Conservation (phyloP, 2,329 filamentous ascomycete species). For the Teratosphaeriaceae sp. region DNA sequence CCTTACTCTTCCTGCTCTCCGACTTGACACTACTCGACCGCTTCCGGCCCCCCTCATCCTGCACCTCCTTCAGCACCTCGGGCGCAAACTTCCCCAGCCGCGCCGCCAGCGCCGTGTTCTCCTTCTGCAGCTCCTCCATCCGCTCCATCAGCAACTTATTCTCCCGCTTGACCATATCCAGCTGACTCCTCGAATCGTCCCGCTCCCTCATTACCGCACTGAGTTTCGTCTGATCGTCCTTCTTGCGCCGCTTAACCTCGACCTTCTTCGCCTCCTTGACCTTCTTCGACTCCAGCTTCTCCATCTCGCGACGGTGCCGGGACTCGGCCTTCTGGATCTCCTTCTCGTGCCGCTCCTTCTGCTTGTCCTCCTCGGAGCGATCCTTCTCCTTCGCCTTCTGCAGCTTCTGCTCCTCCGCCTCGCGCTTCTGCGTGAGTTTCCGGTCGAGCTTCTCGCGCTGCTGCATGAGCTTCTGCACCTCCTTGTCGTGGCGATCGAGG, state of each 20-base stretch:
- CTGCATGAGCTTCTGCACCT: constrained; percentile 57
- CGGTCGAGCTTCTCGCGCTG: constrained; percentile 57
- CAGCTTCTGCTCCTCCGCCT: constrained; percentile 44
- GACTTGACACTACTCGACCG: neutral
- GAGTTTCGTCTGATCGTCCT: constrained; percentile 43
- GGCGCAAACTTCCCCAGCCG: constrained; percentile 29
- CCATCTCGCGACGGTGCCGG: constrained; percentile 55
- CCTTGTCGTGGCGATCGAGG: constrained; percentile 47
- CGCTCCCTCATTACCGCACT: constrained; percentile 41
- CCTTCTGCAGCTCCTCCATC: constrained; percentile 49
- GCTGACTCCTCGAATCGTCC: constrained; percentile 40
- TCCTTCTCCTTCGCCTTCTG: constrained; percentile 32
- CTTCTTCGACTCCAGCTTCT: constrained; percentile 43
- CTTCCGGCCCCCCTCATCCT: constrained; percentile 8
- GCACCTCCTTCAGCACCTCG: constrained; percentile 8
- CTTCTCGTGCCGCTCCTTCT: constrained; percentile 58
- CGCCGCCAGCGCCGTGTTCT: constrained; percentile 49
- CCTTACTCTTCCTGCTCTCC: constrained; percentile 3
- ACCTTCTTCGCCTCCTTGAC: constrained; percentile 34
- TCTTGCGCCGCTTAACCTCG: constrained; percentile 40
- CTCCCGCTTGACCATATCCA: constrained; percentile 43
- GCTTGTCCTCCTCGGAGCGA: constrained; percentile 46
- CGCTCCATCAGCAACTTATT: constrained; percentile 45
- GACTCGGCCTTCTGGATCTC: constrained; percentile 60
- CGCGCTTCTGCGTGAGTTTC: constrained; percentile 51